These are phyloP conservation scores for Beauveria australis DNA, from an alignment of 2,329 filamentous ascomycete genomes.

Conservation along the genomic window DNA sequence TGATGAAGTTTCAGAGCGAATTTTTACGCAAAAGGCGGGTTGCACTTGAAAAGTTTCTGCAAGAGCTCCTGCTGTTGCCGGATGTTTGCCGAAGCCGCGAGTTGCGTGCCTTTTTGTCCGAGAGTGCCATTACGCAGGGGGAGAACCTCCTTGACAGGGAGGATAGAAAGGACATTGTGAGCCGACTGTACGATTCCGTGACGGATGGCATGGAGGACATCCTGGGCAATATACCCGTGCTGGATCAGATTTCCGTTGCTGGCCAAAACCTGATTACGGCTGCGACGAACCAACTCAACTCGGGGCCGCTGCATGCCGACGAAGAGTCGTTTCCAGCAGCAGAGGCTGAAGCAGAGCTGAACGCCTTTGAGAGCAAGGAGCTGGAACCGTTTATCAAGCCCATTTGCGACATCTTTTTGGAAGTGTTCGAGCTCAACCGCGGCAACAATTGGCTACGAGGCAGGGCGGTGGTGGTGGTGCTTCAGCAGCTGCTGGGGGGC, in stretches of 20 bases:
- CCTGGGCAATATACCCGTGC: constrained; percentile 85
- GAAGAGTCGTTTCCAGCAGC: constrained; percentile 47
- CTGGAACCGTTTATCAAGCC: constrained; percentile 95
- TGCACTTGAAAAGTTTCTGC: constrained; percentile 78
- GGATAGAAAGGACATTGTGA: constrained; percentile 79
- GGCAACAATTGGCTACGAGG: constrained; percentile 97
- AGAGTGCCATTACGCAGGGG: constrained; percentile 65
- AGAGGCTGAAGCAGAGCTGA: constrained; percentile 89
- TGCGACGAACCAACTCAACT: constrained; percentile 56
- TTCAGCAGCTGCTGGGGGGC: constrained; percentile 90
- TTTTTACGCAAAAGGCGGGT: constrained; percentile 83
- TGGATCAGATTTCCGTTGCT: constrained; percentile 87
- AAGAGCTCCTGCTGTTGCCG: constrained; percentile 73
- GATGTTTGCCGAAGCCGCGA: constrained; percentile 93
- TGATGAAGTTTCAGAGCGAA: constrained; percentile 94
- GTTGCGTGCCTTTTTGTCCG: constrained; percentile 83
- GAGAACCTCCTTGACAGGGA: constrained; percentile 50
- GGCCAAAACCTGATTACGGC: constrained; percentile 85
- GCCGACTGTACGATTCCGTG: constrained; percentile 90
- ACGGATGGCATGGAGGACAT: constrained; percentile 98
- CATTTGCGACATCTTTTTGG: constrained; percentile 94
- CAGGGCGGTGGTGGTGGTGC: constrained; percentile 87
- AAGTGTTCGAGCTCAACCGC: constrained; percentile 87
- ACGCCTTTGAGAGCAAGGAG: constrained; percentile 84
- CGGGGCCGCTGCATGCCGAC: constrained; percentile 41